These are phyloP conservation scores for Venturiaceae sp. DNA, from an alignment of 2,329 filamentous ascomycete species.

Conservation along the genomic window DNA sequence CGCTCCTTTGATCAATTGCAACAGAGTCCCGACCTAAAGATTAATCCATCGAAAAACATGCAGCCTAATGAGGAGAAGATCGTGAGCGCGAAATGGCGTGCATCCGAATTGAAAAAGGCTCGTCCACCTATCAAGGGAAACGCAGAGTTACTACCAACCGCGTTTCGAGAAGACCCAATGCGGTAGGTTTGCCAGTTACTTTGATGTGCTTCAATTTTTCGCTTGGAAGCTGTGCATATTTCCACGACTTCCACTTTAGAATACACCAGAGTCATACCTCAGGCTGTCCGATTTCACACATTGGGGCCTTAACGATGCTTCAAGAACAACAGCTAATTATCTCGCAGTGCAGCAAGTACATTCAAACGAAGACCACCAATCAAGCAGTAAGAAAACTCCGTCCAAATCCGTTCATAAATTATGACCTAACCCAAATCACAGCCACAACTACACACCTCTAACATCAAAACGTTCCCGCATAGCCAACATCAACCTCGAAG, in stretches of 20 bases:
- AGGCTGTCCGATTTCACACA: no score
- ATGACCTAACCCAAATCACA: conserved; percentile 14
- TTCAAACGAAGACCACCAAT: conserved; percentile 8
- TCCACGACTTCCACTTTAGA: not conserved
- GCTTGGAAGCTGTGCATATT: not conserved
- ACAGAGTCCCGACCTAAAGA: not conserved
- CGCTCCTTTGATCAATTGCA: not conserved
- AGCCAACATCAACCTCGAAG: conserved; percentile 19
- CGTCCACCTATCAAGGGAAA: conserved; percentile 20
- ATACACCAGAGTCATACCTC: no score
- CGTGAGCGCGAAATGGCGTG: not conserved
- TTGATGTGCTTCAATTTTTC: not conserved
- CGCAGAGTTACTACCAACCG: not conserved
- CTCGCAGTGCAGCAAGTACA: not conserved
- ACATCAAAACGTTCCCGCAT: conserved; percentile 13
- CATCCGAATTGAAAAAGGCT: conserved; percentile 5
- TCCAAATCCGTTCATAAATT: not conserved
- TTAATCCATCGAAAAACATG: not conserved
- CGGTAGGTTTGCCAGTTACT: not conserved
- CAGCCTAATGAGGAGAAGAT: not conserved
- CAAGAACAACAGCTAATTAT: not conserved
- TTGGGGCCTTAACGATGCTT: not conserved
- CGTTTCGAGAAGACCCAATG: not conserved
- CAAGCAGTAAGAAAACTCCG: no score
- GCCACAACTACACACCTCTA: conserved; percentile 18